Conservation (phyloP, 345 rosid species). For the Cardiospermum halicacabum region DNA sequence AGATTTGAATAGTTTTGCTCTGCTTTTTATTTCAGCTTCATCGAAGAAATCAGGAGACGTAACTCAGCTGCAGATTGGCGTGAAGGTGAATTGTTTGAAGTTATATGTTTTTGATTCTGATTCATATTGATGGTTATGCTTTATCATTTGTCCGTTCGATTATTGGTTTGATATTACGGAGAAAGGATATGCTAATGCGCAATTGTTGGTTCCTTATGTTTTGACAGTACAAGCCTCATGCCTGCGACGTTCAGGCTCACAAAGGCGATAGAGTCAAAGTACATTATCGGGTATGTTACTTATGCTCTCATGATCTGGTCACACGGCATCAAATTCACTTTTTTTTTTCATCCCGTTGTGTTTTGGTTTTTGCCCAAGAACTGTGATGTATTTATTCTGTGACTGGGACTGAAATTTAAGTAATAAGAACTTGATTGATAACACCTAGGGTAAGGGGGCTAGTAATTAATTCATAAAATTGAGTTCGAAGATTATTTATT, state of each 20-base stretch:
- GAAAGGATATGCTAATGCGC: background rate
- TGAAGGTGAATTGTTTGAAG: slow-evolving; percentile 45
- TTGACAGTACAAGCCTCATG: slow-evolving; percentile 60
- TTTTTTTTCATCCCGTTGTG: too few relatives aligned
- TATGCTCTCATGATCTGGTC: slow-evolving; percentile 10
- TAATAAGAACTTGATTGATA: too few relatives aligned
- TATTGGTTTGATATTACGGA: slow-evolving; percentile 4
- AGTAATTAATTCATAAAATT: too few relatives aligned
- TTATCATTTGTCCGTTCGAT: background rate
- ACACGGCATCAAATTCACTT: too few relatives aligned
- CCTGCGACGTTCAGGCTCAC: slow-evolving; percentile 85
- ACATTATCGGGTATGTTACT: slow-evolving; percentile 72
- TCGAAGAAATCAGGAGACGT: slow-evolving; percentile 77
- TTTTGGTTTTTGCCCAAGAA: too few relatives aligned
- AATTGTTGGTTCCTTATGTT: background rate
- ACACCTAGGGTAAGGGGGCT: too few relatives aligned
- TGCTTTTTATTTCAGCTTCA: slow-evolving; percentile 30
- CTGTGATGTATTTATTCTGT: too few relatives aligned
- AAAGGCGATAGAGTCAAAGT: slow-evolving; percentile 87
- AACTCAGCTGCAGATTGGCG: slow-evolving; percentile 85
- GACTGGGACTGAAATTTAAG: too few relatives aligned
- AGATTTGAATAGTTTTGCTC: background rate
- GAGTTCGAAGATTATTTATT: too few relatives aligned
- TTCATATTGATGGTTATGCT: background rate
- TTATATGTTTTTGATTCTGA: background rate